Base-by-base conservation (phyloP, 176 grass and related monocot genomes). In the Otatea glauca region DNA sequence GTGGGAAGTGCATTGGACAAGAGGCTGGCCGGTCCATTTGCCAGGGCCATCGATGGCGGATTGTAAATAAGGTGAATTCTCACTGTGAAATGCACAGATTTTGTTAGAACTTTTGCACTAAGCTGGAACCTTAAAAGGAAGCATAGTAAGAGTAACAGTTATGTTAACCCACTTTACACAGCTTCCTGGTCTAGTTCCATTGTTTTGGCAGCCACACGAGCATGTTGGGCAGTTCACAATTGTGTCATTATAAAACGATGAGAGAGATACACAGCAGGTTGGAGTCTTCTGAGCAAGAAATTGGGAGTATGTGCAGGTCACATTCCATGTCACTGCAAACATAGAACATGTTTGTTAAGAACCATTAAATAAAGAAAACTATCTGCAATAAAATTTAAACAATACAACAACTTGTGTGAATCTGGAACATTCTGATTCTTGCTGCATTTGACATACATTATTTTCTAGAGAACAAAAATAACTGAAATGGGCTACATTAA, bases 211-310 rank as follows among this genome's bases (percentile, higher is more conserved):
- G 60, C 96, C 93, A 80, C 96, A 99, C 29, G 96, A 89, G 80
- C 96, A 99, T 48, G 93, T 94, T 16, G 96, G 96, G 84, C 96
- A 99, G 81, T 96, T 96, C 65, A 99, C 96, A 76, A 96, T 99
- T 39, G 93, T 96, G 62, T 99, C 93, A 78, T 99, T 99, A 55
- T 99, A 99, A 79, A 99, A 99, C 2, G 96, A 99, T 72, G 96
- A 99, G 53, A 99, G 91, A 67, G 96, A 99, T 43, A 99, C 96
- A 89, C 96, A 99, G 60, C 96, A 99, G 41, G 89, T 86, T 4
- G 96, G 96, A 76, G 93, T 92, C 88, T 99, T 99, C 81, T 99
- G 96, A 74, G 96, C 80, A 72, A 99, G 86, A 85, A 99, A 99
- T 79, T 99, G 96, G 75, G 96, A 99, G 77, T 99, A 99, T 58